Conservation (phyloP, 2,329 filamentous ascomycete genomes). For the Cryphonectria naterciae region DNA sequence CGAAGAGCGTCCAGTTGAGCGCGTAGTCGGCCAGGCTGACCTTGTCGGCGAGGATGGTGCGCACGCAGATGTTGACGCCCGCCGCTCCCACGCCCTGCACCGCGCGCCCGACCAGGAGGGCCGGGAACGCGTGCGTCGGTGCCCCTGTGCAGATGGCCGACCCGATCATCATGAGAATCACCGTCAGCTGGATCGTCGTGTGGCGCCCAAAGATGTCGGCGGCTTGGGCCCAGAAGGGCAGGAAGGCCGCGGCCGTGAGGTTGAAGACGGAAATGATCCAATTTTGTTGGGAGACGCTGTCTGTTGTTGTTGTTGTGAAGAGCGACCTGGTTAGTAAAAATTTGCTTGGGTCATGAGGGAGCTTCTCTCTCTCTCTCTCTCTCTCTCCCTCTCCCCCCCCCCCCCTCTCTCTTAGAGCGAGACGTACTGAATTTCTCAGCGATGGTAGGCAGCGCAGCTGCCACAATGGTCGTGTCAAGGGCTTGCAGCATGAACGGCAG, state of each 20-base stretch:
- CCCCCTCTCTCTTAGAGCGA: too few relatives aligned
- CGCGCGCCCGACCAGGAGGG: slow-evolving; percentile 65
- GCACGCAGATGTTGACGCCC: slow-evolving; percentile 63
- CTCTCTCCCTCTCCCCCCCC: too few relatives aligned
- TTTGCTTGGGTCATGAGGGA: not conserved
- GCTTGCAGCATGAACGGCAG: slow-evolving; percentile 65
- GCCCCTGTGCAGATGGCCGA: slow-evolving; percentile 65
- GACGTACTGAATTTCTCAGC: slow-evolving; percentile 63
- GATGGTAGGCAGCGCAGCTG: slow-evolving; percentile 64
- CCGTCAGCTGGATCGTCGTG: slow-evolving; percentile 58
- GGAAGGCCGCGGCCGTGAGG: slow-evolving; percentile 68
- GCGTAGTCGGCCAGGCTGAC: slow-evolving; percentile 65
- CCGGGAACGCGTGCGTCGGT: slow-evolving; percentile 55
- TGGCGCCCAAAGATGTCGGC: slow-evolving; percentile 69
- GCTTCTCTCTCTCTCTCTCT: not conserved
- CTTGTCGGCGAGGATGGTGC: slow-evolving; percentile 67
- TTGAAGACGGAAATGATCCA: slow-evolving; percentile 74
- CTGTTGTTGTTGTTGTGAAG: slow-evolving; percentile 34
- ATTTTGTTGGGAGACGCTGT: slow-evolving; percentile 61
- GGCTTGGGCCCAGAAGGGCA: slow-evolving; percentile 67
- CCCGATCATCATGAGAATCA: slow-evolving; percentile 62
- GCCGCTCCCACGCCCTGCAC: slow-evolving; percentile 66
- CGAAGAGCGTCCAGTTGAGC: slow-evolving; percentile 65
- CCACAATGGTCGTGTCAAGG: slow-evolving; percentile 67
- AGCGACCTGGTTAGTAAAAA: slow-evolving; percentile 6